Evolutionary conservation across 345 rosid species (phyloP).

Genomic region (Lepidium sativum): DNA sequence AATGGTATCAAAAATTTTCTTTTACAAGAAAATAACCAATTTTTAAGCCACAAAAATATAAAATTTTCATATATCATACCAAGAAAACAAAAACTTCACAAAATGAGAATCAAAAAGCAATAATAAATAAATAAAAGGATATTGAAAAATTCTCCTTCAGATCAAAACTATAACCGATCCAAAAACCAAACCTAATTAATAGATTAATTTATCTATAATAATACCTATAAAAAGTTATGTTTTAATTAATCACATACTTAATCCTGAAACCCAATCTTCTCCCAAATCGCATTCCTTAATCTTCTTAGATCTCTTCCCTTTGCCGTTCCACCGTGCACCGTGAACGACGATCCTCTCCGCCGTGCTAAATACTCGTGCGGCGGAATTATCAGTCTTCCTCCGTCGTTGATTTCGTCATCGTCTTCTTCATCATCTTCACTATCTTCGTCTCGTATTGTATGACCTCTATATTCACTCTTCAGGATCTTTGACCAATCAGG

Average conservation of each 20-base stretch:
- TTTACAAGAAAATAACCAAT: background rate
- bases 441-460: conserved; percentile 24
- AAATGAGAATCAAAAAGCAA: background rate
- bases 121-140: background rate
- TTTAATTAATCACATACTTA: conserved; percentile 11
- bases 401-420: conserved; percentile 6
- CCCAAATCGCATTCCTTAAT: conserved; percentile 58
- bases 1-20: no score
- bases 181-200: background rate
- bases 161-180: conserved; percentile 13
- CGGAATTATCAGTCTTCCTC: conserved; percentile 28
- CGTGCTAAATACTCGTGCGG: conserved; percentile 58
- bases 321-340: conserved; percentile 47
- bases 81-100: background rate
- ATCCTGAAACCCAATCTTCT: conserved; percentile 54
- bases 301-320: conserved; percentile 55
- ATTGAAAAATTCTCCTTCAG: conserved; percentile 13
- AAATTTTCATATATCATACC: background rate
- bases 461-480: conserved; percentile 33
- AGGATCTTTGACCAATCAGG: conserved; percentile 86
- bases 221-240: background rate
- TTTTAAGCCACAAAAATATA: background rate
- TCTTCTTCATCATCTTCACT: conserved; percentile 20
- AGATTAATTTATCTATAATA: background rate
- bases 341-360: conserved; percentile 47